Percentiles rank a stretch among this genome's conserved stretches.
Conservation (phyloP, 2,329 filamentous ascomycete species). For the Geoglossum cookeanum region DNA sequence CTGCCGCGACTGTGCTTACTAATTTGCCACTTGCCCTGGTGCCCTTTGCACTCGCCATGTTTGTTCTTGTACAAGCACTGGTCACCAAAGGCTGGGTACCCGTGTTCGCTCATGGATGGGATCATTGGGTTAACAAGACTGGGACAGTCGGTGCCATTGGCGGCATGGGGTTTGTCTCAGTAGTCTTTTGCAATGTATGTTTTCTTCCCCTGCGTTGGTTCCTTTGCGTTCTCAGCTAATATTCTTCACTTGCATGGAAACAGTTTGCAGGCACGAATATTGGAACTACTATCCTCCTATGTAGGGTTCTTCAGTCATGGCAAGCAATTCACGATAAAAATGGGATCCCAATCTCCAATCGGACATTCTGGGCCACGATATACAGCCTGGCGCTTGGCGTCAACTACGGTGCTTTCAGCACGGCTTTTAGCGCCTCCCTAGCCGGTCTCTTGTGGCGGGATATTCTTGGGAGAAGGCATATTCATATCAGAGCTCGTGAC, state of each 20-base stretch:
- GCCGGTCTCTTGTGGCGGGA: constrained; percentile 56
- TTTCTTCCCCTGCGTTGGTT: not conserved
- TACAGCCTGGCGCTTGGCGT: constrained; percentile 59
- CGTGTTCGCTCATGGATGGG: constrained; percentile 55
- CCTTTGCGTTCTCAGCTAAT: constrained; percentile 8
- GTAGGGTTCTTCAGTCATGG: constrained; percentile 52
- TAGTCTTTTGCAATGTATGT: constrained; percentile 53
- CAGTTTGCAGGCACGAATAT: constrained; percentile 64
- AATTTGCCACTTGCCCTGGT: constrained; percentile 50
- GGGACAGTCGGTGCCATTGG: constrained; percentile 49
- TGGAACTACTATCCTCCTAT: constrained; percentile 54
- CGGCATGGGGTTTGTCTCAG: constrained; percentile 54
- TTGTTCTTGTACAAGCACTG: constrained; percentile 51
- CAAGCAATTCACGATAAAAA: constrained; percentile 34
- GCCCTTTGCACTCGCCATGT: constrained; percentile 57
- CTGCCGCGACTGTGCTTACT: constrained; percentile 41
- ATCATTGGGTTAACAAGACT: constrained; percentile 51
- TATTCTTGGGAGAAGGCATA: constrained; percentile 48
- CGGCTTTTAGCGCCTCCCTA: constrained; percentile 50
- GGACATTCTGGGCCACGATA: constrained; percentile 54
- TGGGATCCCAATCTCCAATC: constrained; percentile 33
- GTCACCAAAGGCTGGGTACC: constrained; percentile 58
- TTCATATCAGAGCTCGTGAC: constrained; percentile 41
- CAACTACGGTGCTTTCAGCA: constrained; percentile 57
- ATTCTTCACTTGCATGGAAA: not conserved